Conservation (phyloP, 805 yeast genomes). For the Spathaspora passalidarum region DNA sequence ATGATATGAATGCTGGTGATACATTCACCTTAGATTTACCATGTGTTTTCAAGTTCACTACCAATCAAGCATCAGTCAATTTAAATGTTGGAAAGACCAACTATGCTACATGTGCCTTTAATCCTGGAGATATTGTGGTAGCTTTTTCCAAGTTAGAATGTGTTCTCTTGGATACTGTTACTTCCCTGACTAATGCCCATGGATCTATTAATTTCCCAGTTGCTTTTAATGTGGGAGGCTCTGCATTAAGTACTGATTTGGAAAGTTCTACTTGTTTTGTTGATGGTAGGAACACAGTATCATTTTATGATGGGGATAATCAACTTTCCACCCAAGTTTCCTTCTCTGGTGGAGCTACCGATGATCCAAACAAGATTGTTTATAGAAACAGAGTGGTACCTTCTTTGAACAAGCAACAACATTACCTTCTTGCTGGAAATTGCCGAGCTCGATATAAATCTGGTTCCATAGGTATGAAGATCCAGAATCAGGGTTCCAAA, state of each 20-base stretch:
- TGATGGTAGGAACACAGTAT: conserved; percentile 18
- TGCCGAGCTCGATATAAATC: conserved; percentile 19
- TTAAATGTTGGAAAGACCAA: too few species aligned
- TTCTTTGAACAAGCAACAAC: conserved; percentile 9
- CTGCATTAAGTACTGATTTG: conserved; percentile 13
- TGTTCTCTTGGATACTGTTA: too few species aligned
- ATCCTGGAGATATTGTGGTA: too few species aligned
- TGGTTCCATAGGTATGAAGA: conserved; percentile 20
- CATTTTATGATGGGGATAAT: conserved; percentile 15
- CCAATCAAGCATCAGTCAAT: too few species aligned
- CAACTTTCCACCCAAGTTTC: conserved; percentile 9
- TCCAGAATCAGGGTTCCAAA: conserved; percentile 3
- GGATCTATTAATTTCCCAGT: too few species aligned
- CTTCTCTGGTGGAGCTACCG: conserved; percentile 8
- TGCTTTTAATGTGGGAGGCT: too few species aligned
- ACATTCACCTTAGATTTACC: too few species aligned
- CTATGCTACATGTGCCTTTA: too few species aligned
- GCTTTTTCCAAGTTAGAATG: too few species aligned
- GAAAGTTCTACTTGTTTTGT: conserved; percentile 14
- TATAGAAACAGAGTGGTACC: conserved; percentile 11
- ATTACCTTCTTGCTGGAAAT: conserved; percentile 11
- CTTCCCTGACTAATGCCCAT: too few species aligned
- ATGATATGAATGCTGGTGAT: too few species aligned
- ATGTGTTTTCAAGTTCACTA: too few species aligned
- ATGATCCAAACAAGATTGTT: conserved; percentile 1